Evolutionary conservation across 2,329 filamentous ascomycete genomes (phyloP), one percentile per base, ranked within the genome.

Genomic region (Laburnicola sp.): DNA sequence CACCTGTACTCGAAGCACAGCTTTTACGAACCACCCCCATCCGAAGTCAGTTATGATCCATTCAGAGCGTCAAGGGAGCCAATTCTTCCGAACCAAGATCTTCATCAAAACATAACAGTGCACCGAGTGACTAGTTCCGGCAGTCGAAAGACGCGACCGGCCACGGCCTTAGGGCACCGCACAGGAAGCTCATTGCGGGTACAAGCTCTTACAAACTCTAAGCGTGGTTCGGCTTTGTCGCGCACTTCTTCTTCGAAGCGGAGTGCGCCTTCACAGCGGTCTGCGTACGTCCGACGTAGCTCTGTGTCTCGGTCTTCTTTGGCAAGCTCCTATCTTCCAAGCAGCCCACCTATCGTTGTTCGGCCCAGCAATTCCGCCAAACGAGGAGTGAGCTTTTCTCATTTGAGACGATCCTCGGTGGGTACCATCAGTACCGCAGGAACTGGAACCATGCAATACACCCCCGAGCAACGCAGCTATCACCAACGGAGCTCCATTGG

Each of bases 1-100:
- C 77, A 80, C 59, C 73, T 80, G 45, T 74, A 75, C 40, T 75
- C 73, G 1, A 75, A 76, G 42, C 74, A 78, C 52, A 79, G 74
- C 53, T 79, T 81, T 45, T 75, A 76, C 34, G 78, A 80, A 49
- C 76, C 79, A 67, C 78, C 64, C 60, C 55, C 58, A 6, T 82
- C 67, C 36, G 73, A 80, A 52, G 76, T 82, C 56, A 94, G 87
- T 71, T 96, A 96, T 62, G 92, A 96, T 69, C 91, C 91, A 0
- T 96, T 88, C 70, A 84, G 89, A 63, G 84, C 88, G 3, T 91
- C 87, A 2, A 80, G 81, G 57, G 75, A 81, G 48, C 75, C 78
- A 22, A 74, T 82, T 23, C 46, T 70, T 34, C 65, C 66, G 2
- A 74, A 77, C 0, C 79, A 84, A 44, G 79, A 77, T 6, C 82